Base-by-base conservation (phyloP, 208 protist genomes). In the Angomonas ambiguus region DNA sequence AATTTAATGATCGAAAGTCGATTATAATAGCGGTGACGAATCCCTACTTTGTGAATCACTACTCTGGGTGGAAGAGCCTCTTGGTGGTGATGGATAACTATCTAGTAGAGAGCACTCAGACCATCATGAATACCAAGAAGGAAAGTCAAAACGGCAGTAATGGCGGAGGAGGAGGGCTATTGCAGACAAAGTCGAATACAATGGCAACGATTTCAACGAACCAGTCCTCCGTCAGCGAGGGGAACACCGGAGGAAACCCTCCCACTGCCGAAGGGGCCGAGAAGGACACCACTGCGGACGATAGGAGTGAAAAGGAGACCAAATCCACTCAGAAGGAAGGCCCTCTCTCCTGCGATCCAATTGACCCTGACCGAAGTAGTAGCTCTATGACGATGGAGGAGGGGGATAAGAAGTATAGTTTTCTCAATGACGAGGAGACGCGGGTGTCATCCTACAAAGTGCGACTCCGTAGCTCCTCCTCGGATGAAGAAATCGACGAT, bases 11-110 rank as follows among this genome's bases (percentile, higher is more conserved):
- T 16, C 48, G 63, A 38, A 67, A 85, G 51, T 72, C 73, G 41
- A 55, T 88, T 42, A 74, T 95, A 51, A 81, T 92, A 20, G 87
- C 82, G 1, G 72, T 71, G 51, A 95, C 89, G 0, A 95, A 95
- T 58, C 85, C 85, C 2, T 91, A 93, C 70, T 75, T 95, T 11
- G 68, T 93, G 38, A 83, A 82, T 35, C 78, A 76, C 66, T 95
- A 91, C 73, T 77, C 78, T 10, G 89, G 84, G 31, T 95, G 89
- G 87, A 69, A 51, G 28, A 83, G 82, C 68, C 33, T 80, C 32
- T 74, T 95, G 28, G 80, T 80, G 0, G 79, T 92, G 48, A 67
- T 90, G 45, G 86, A 95, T 62, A 62, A 79, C 65, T 69, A 77
- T 67, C 51, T 49, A 35, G 18, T 20, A 8, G 6, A 33, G 11